phyloP scores from a whole-genome alignment of 345 rosid genomes.

The Reutealis trisperma region DNA sequence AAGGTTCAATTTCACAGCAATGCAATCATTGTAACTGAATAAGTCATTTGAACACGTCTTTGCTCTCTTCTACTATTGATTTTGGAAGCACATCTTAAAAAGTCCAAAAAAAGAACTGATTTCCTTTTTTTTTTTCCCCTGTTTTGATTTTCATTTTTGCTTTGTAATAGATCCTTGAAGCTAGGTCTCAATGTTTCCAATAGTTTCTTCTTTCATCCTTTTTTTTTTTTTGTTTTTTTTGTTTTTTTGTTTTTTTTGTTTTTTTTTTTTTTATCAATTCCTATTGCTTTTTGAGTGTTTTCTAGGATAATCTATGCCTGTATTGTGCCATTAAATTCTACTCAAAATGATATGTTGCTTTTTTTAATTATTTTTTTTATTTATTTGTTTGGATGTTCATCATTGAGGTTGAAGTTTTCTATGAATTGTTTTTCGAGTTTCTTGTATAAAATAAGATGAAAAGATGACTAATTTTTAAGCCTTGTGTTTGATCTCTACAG shows the following conservation, averaged over 20 bases:
- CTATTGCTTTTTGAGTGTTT: not conserved
- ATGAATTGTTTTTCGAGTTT: not conserved
- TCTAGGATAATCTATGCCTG: not conserved
- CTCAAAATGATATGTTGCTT: not conserved
- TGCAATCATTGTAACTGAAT: not conserved
- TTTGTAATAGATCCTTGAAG: not conserved
- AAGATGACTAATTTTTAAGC: not conserved
- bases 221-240: no score
- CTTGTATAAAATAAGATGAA: not conserved
- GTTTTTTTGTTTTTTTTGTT: no score
- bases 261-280: not conserved
- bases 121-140: not conserved
- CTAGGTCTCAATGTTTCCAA: not conserved
- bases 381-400: not conserved
- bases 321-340: not conserved
- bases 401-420: not conserved
- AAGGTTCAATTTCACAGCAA: not conserved
- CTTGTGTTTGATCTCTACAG: slow-evolving; percentile 18
- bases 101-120: no score
- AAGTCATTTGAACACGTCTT: not conserved
- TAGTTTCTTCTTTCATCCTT: no score
- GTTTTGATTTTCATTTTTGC: not conserved
- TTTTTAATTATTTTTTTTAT: not conserved
- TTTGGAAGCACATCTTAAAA: not conserved
- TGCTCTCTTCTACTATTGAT: not conserved